These are phyloP conservation scores for Oxytropis ochrocephala DNA, from an alignment of 306 rosid genomes.

Conservation along the genomic window DNA sequence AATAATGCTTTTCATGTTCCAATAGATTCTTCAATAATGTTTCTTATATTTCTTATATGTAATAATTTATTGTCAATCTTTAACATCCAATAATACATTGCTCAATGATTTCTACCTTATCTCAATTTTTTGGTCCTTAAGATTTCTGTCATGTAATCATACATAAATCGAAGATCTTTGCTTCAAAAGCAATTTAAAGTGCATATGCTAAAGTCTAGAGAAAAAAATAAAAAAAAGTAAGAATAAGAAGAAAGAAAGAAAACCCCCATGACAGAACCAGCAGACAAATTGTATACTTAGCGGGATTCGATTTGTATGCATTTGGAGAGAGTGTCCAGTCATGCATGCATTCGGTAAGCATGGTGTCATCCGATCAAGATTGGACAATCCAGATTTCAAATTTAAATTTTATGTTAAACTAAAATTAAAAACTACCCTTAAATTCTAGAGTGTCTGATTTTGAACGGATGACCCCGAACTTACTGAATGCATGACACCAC, in stretches of 20 bases:
- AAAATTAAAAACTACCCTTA: too few relatives aligned
- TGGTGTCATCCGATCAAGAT: too few relatives aligned
- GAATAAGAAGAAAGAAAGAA: not conserved
- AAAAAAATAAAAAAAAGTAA: not conserved
- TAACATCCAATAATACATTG: slow-evolving; percentile 16
- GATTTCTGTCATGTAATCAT: slow-evolving; percentile 23
- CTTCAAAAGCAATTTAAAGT: slow-evolving; percentile 26
- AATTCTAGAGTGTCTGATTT: too few relatives aligned
- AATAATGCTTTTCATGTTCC: slow-evolving; percentile 31
- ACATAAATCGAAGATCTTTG: not conserved
- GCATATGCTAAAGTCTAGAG: slow-evolving; percentile 7
- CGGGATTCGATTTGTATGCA: too few relatives aligned
- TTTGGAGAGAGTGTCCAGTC: too few relatives aligned
- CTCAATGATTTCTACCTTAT: slow-evolving; percentile 26
- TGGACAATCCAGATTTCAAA: too few relatives aligned
- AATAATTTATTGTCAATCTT: not conserved
- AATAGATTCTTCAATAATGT: slow-evolving; percentile 24
- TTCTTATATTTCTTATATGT: not conserved
- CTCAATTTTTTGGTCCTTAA: slow-evolving; percentile 15
- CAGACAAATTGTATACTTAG: not conserved
- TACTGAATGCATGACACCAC: too few relatives aligned
- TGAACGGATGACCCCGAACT: too few relatives aligned
- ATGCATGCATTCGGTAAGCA: too few relatives aligned
- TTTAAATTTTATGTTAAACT: too few relatives aligned
- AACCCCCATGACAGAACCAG: not conserved